Evolutionary conservation across 805 yeast genomes (phyloP), one percentile per base, ranked within the genome.

Genomic region (Spathaspora hagerdaliae): DNA sequence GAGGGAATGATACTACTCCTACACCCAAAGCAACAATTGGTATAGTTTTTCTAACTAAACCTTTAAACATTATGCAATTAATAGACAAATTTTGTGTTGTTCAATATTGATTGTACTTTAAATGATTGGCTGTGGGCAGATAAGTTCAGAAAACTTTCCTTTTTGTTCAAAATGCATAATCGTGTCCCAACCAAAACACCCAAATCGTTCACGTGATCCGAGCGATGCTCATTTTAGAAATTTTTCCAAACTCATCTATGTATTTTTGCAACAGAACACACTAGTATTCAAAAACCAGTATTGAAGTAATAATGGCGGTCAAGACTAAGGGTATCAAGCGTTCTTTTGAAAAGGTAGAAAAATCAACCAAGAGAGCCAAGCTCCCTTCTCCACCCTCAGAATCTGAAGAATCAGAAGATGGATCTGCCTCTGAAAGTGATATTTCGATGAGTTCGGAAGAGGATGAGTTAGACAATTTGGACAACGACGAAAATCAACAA

Each of bases 301-400:
- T 19, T 19, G 24, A 19, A 19, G 24, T 14, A 13, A 44, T 24
- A 39, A 56, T 59, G 63, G 63, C 49, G 39, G 41, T 53, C 33
- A 54, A 50, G 44, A 54, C 51, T 14, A 67, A 58, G 53, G 69
- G 69, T n/a, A 52, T 54, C 36, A 68, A 66, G 51, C 61, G 72
- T 52, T 37, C 64, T 10, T 59, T 59, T 31, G 45, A 54, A 37
- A 14, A 19, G 14, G 37, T 36, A 1, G 32, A 47, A 33, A 45
- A 42, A 44, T 45, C 39, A 15, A 12, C 49, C 13, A 62, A 63
- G 53, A 60, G 58, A 51, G 43, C 62, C 14, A 72, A 55, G 34
- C 53, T 57, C 38, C 72, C 56, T 36, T 59, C 53, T 7, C 54
- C 55, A 13, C 45, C 49, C 6, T 41, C 51, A 27, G 52, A 49